Conservation (phyloP, 2,329 filamentous ascomycete genomes). For the Clarireedia hainanense region DNA sequence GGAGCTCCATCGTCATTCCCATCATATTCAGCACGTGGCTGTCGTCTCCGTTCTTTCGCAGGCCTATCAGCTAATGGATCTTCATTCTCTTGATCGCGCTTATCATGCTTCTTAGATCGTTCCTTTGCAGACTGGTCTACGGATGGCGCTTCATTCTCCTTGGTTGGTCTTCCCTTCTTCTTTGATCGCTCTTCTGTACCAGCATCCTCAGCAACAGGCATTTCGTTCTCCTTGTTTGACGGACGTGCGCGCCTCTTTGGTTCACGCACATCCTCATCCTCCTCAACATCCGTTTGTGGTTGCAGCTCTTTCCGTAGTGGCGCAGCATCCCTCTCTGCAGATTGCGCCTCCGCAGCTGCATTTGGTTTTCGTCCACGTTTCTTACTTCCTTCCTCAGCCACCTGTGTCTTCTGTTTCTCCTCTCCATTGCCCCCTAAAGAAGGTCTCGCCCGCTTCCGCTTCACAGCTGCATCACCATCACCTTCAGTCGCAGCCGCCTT, state of each 20-base stretch:
- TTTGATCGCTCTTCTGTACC: not conserved
- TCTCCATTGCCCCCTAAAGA: not conserved
- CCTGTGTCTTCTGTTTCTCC: not conserved
- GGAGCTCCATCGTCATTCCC: not conserved
- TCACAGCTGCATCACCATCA: not conserved
- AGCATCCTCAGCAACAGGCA: not conserved
- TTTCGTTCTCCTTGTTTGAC: not conserved
- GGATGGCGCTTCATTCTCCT: not conserved
- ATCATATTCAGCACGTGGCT: too few relatives aligned
- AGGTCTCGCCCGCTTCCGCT: constrained; percentile 1
- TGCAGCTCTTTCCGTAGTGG: constrained; percentile 5
- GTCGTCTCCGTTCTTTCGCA: too few relatives aligned
- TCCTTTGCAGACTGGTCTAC: not conserved
- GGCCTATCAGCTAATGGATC: too few relatives aligned
- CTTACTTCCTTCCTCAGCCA: not conserved
- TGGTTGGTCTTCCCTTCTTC: not conserved
- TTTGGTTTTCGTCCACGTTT: not conserved
- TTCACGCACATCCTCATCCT: not conserved
- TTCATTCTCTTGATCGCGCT: not conserved
- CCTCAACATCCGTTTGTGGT: not conserved
- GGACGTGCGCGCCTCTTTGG: not conserved
- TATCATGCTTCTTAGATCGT: not conserved
- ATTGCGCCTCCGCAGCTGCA: not conserved
- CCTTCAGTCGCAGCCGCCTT: not conserved
- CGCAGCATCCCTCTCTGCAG: not conserved